phyloP scores from a whole-genome alignment of 1,284 basidiomycete species.

The Ceratorhiza oryzae-sativae region DNA sequence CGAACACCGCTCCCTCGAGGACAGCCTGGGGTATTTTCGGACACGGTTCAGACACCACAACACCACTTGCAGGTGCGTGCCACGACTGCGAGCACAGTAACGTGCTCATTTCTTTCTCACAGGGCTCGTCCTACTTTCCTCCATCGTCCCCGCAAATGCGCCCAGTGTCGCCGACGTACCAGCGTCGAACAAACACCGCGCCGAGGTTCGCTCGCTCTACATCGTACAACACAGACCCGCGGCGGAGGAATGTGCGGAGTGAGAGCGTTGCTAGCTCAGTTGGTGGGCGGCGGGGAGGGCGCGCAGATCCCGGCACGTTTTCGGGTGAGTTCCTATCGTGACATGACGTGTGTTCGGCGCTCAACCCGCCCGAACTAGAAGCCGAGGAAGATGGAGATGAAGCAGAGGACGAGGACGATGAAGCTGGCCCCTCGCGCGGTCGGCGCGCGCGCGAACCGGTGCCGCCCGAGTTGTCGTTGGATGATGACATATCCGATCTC shows the following conservation, averaged over 20 bases:
- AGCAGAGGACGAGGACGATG: constrained; percentile 52
- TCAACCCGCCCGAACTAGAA: constrained; percentile 25
- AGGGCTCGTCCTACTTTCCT: constrained; percentile 69
- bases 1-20: constrained; percentile 27
- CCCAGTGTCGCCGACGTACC: constrained; percentile 59
- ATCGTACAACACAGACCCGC: constrained; percentile 27
- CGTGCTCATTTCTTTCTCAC: constrained; percentile 57
- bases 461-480: constrained; percentile 29
- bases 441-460: constrained; percentile 14
- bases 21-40: neutral
- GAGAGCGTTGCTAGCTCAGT: constrained; percentile 38
- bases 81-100: constrained; percentile 46
- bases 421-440: constrained; percentile 49
- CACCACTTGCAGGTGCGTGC: constrained; percentile 26
- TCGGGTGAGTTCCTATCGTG: constrained; percentile 17
- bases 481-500: constrained; percentile 39
- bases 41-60: constrained; percentile 20
- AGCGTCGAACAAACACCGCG: constrained; percentile 61
- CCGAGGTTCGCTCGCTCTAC: constrained; percentile 4
- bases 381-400: constrained; percentile 47
- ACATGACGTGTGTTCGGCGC: constrained; percentile 16
- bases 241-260: constrained; percentile 29
- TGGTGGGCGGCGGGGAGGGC: neutral
- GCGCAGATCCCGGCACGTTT: constrained; percentile 4
- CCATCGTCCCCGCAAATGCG: constrained; percentile 45